A percentile compares a stretch with the other conserved stretches of the same genome.
phyloP scores from a whole-genome alignment of 768 basidiomycete species.

The Stropharia rugosoannulata region DNA sequence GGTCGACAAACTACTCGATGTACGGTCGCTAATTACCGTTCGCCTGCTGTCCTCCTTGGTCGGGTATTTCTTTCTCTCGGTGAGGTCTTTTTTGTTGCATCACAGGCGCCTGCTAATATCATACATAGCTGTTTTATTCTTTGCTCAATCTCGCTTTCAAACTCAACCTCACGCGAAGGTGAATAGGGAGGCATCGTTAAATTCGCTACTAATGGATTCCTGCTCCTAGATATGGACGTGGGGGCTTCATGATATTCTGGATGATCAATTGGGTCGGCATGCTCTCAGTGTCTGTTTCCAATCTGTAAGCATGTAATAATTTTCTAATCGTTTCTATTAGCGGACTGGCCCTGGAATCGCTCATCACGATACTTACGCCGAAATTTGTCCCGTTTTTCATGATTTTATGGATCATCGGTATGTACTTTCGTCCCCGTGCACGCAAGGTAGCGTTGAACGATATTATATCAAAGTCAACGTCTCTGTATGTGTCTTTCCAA shows the following conservation, averaged over 20 bases:
- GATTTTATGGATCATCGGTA: conserved; percentile 68
- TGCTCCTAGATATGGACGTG: conserved; percentile 39
- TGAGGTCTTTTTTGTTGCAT: conserved; percentile 15
- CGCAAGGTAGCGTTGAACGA: background rate
- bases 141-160: conserved; percentile 62
- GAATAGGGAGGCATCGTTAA: conserved; percentile 12
- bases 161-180: conserved; percentile 53
- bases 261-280: conserved; percentile 68
- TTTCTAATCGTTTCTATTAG: conserved; percentile 27
- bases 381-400: conserved; percentile 65
- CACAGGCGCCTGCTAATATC: no score
- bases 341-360: conserved; percentile 61
- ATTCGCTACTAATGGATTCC: background rate
- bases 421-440: conserved; percentile 6
- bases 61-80: conserved; percentile 38
- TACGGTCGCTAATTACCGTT: conserved; percentile 31
- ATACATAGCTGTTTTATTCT: conserved; percentile 55
- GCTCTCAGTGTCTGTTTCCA: conserved; percentile 49
- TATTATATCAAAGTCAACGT: conserved; percentile 47
- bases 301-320: background rate
- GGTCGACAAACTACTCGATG: conserved; percentile 28
- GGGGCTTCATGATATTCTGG: conserved; percentile 69
- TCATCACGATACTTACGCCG: conserved; percentile 58
- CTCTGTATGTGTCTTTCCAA: conserved; percentile 57
- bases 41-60: conserved; percentile 30